These are phyloP conservation scores for Phytophthora sp. DNA, from an alignment of 352 stramenopile genomes.

Conservation along the genomic window DNA sequence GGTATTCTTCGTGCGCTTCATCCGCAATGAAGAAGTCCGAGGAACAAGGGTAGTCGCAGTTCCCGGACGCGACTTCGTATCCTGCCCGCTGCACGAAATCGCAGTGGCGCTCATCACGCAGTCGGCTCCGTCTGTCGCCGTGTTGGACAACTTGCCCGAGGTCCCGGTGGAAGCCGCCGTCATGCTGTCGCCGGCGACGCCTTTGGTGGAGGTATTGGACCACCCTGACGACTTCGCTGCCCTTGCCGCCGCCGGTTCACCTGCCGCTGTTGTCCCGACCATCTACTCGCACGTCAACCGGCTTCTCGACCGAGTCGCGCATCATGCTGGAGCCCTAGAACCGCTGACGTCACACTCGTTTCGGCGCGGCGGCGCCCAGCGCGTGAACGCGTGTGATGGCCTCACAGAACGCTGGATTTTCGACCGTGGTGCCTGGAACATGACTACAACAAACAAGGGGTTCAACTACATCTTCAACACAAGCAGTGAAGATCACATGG, in stretches of 20 bases:
- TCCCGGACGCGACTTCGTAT: too few species aligned
- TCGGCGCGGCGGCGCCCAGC: conserved; percentile 12
- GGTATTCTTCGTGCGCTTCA: too few species aligned
- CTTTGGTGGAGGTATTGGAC: neutral
- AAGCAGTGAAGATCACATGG: neutral
- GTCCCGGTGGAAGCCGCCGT: neutral
- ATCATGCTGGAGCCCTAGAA: conserved; percentile 15
- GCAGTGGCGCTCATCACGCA: too few species aligned
- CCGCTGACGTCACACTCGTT: conserved; percentile 35
- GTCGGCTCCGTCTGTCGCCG: too few species aligned
- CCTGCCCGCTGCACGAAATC: too few species aligned
- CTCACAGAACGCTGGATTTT: conserved; percentile 4
- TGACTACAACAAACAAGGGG: conserved; percentile 13
- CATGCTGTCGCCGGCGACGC: neutral
- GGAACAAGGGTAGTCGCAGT: too few species aligned
- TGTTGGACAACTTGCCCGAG: conserved; percentile 11
- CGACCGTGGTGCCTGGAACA: conserved; percentile 22
- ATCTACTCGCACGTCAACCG: conserved; percentile 37
- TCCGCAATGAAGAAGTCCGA: too few species aligned
- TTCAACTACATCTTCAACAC: conserved; percentile 33
- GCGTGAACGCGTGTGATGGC: conserved; percentile 4
- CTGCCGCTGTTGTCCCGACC: neutral
- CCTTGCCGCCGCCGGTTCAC: neutral
- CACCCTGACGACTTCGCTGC: neutral
- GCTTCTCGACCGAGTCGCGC: conserved; percentile 28